Evolutionary conservation across 495 filamentous ascomycete genomes (phyloP), one percentile per base, ranked within the genome.

Genomic region (Penicillium lagena): DNA sequence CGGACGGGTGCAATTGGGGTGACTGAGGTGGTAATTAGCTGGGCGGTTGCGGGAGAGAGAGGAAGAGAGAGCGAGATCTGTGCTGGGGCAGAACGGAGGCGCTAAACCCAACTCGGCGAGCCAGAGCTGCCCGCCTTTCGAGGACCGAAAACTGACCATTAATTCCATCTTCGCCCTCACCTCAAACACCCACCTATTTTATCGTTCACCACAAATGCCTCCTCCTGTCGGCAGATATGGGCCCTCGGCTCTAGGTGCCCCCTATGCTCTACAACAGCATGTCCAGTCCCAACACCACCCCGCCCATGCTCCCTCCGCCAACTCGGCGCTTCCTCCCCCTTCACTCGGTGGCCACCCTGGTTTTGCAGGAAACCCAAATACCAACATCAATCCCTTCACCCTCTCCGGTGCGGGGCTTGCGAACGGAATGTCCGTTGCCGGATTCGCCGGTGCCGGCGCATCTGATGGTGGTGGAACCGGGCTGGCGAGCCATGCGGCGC

Each of bases 401-500:
- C 57, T 79, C 7, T 72, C 72, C 5, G 75, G 75, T 37, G 73
- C 70, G 38, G 75, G 60, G 4, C 56, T 70, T 12, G 47, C 79
- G 39, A 78, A 85, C 46, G 72, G 75, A 28, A 68, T 80, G 48
- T 63, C 67, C 1, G 66, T 76, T 2, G 64, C 79, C 33, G 81
- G 75, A 7, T 80, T 87, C 45, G 76, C 71, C 7, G 72, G 70
- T 35, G 68, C 54, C 58, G 44, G 75, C 38, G 72, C 83, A 41
- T 75, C 65, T 14, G 77, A 82, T 49, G 80, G 75, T 42, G 84
- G 81, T 37, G 87, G 87, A 17, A 86, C 87, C 2, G 89, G 89
- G 1, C 77, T 96, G 33, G 90, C 79, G n/a, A 90, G 88, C 62
- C 87, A 91, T 61, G 89, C 87, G 29, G 89, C 88, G 32, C 80